Conservation (phyloP, 306 rosid genomes). For the Chamaecrista fasciculata region DNA sequence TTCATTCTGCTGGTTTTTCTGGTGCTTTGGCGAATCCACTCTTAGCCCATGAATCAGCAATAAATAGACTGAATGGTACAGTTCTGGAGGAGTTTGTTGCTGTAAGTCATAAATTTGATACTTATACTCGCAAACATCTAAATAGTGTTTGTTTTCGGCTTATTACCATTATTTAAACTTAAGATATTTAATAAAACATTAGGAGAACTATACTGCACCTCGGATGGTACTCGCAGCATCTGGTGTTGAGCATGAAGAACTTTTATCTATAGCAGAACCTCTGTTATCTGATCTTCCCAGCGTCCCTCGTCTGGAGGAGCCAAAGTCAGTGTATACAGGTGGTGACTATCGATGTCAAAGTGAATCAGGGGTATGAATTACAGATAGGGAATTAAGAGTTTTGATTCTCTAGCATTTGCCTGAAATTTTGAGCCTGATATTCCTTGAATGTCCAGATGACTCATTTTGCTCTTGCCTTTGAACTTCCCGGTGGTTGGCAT, state of each 20-base stretch:
- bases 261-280: constrained; percentile 78
- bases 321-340: constrained; percentile 71
- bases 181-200: constrained; percentile 32
- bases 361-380: constrained; percentile 73
- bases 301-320: constrained; percentile 56
- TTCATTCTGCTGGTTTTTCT: constrained; percentile 78
- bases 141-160: constrained; percentile 1
- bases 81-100: constrained; percentile 76
- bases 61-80: constrained; percentile 52
- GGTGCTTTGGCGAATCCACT: constrained; percentile 90
- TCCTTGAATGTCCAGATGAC: constrained; percentile 59
- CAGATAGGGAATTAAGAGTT: constrained; percentile 11
- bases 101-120: constrained; percentile 52
- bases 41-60: constrained; percentile 65
- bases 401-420: constrained; percentile 9
- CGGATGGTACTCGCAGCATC: constrained; percentile 79
- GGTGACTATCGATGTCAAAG: constrained; percentile 86
- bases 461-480: constrained; percentile 91
- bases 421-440: constrained; percentile 15
- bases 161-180: constrained; percentile 14
- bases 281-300: constrained; percentile 70
- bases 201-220: constrained; percentile 85
- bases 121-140: background rate
- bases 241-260: constrained; percentile 84
- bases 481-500: constrained; percentile 92